Evolutionary conservation across 2,329 filamentous ascomycete species (phyloP).

Genomic region (Phialemoniopsis sp.): DNA sequence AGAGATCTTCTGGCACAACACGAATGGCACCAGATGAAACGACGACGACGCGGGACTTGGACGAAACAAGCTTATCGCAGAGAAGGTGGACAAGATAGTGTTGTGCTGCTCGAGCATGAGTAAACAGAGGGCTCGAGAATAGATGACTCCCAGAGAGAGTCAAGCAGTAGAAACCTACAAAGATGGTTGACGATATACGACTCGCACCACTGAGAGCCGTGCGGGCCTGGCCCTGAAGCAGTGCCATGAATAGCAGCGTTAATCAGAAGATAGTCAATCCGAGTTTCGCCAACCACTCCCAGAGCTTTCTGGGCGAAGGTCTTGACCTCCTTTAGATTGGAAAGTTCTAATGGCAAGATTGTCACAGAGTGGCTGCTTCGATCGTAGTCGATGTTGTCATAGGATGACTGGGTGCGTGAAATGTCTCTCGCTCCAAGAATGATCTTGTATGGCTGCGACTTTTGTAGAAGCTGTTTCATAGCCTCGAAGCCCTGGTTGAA

Average conservation of each 20-base stretch:
- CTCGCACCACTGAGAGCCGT: constrained; percentile 46
- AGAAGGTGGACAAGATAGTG: constrained; percentile 49
- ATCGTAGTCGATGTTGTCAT: constrained; percentile 2
- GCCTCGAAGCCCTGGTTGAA: constrained; percentile 9
- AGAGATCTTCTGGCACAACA: constrained; percentile 26
- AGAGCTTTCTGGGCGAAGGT: constrained; percentile 39
- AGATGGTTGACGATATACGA: constrained; percentile 47
- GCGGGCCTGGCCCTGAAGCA: constrained; percentile 25
- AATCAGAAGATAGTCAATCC: constrained; percentile 44
- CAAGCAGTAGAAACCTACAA: constrained; percentile 24
- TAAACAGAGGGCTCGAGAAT: no score
- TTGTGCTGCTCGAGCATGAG: no score
- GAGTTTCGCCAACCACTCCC: constrained; percentile 27
- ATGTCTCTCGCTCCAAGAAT: constrained; percentile 6
- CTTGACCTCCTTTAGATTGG: constrained; percentile 37
- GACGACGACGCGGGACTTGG: constrained; percentile 41
- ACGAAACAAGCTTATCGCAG: constrained; percentile 39
- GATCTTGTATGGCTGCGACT: constrained; percentile 3
- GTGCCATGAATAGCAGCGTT: constrained; percentile 41
- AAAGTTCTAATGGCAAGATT: constrained; percentile 42
- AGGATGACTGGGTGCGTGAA: background rate
- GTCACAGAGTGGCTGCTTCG: constrained; percentile 18
- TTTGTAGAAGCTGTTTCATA: constrained; percentile 18
- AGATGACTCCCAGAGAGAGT: background rate
- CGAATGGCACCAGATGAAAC: constrained; percentile 47